phyloP scores from a whole-genome alignment of 2,329 filamentous ascomycete species.

The Colletotrichum higginsianum region DNA sequence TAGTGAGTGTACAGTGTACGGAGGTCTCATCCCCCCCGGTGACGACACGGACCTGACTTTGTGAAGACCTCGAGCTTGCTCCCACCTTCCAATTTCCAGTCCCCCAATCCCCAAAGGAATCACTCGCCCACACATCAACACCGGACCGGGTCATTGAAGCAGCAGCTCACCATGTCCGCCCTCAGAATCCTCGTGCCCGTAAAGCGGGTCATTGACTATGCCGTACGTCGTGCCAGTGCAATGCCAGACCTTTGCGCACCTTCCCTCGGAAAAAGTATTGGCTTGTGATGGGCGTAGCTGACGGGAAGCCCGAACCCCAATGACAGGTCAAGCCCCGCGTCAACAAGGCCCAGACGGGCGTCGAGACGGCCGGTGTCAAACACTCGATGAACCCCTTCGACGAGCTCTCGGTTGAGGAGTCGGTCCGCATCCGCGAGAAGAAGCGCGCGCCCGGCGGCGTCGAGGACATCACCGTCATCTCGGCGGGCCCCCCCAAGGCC shows the following conservation, averaged over 20 bases:
- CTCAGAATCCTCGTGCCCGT: slow-evolving; percentile 79
- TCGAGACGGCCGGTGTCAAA: slow-evolving; percentile 94
- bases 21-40: slow-evolving; percentile 42
- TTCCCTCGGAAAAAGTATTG: slow-evolving; percentile 3
- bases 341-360: slow-evolving; percentile 83
- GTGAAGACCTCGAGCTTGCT: slow-evolving; percentile 32
- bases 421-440: slow-evolving; percentile 93
- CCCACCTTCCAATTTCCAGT: slow-evolving; percentile 30
- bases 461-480: slow-evolving; percentile 91
- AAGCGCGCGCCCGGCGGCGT: slow-evolving; percentile 81
- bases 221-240: slow-evolving; percentile 67
- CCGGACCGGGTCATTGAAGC: slow-evolving; percentile 34
- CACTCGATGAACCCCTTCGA: slow-evolving; percentile 99
- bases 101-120: slow-evolving; percentile 43
- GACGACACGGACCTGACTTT: slow-evolving; percentile 38
- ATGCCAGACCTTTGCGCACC: not conserved
- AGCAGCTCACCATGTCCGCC: slow-evolving; percentile 42
- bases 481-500: slow-evolving; percentile 89
- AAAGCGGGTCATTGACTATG: slow-evolving; percentile 90
- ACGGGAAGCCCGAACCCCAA: slow-evolving; percentile 24
- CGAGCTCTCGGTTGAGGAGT: slow-evolving; percentile 97
- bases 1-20: slow-evolving; percentile 41
- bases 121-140: slow-evolving; percentile 25
- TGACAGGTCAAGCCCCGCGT: slow-evolving; percentile 77
- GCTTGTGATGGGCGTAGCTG: slow-evolving; percentile 35